Conservation (phyloP, 768 basidiomycete species). For the Tulasnella sp. region DNA sequence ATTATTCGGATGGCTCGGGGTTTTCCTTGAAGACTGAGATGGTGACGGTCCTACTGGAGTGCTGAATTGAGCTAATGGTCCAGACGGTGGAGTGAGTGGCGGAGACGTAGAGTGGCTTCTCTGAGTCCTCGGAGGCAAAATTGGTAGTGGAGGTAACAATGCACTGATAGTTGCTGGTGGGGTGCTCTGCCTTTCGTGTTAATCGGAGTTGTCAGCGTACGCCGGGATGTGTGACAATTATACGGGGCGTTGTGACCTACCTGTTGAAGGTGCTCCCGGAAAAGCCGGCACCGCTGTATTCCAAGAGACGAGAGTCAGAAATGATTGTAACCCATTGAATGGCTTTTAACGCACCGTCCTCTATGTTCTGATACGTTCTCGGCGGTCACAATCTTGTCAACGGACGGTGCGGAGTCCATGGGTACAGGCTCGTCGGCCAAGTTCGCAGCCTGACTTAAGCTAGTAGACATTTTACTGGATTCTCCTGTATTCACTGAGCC, state of each 20-base stretch:
- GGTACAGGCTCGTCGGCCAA: background rate
- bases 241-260: background rate
- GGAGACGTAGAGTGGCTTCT: background rate
- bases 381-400: background rate
- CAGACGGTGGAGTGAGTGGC: background rate
- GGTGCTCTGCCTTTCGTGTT: background rate
- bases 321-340: background rate
- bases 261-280: background rate
- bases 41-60: background rate
- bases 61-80: constrained; percentile 4
- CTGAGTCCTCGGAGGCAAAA: background rate
- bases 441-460: background rate
- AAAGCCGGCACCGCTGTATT: background rate
- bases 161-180: background rate
- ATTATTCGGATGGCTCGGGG: background rate
- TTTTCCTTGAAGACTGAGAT: background rate
- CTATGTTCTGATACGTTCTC: background rate
- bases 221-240: background rate
- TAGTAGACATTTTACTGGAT: background rate
- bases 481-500: background rate
- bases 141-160: constrained; percentile 5
- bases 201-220: constrained; percentile 2
- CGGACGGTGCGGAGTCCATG: background rate
- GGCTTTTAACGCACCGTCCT: background rate
- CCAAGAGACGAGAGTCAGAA: background rate